Evolutionary conservation across 306 rosid species (phyloP), one percentile per base, ranked within the genome.

Genomic region (Alnus rubra): DNA sequence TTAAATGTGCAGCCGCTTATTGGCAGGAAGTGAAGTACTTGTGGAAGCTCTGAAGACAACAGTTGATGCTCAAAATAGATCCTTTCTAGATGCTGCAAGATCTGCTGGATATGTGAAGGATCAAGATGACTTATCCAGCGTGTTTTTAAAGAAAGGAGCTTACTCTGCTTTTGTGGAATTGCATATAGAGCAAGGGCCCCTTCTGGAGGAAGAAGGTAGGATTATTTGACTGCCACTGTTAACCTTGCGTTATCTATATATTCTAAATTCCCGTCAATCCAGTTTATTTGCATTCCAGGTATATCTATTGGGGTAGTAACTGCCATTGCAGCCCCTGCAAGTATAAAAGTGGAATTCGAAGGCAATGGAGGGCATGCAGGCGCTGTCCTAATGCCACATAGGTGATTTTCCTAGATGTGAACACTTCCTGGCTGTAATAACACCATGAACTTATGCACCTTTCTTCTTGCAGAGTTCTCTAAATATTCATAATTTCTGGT

Each of bases 341-440:
- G 98, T 79, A 85, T 91, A 49, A 92, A 81, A 83, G 97, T 95
- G 65, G 94, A 92, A 60, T 92, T 95, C 84, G 96, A 92, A 88
- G 98, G 98, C 77, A 93, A 87, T 16, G 98, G 98, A 45, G 98
- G 98, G 67, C 98, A 95, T 83, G 98, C 97, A 0, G 97, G 98
- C 48, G 96, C 97, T 4, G 98, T 91, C 86, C 92, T 93, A 64
- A 91, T 92, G 98, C 98, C 97, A 83, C 84, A 87, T 71, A 90
- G 98, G 98, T 95, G 79, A 81, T 37, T 56, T 74, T 76, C 71
- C 74, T 54, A 39, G 39, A 56, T 6, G 1, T 69, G 58, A 59
- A 67, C 73, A 4, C 50, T 58, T 54, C 60, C 9, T 42, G 54
- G 47, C 47, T 37, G 45, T 74, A 39, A 53, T 75, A 73, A 72